Evolutionary conservation across 192 early-diverging fungal genomes (phyloP), one percentile per base, ranked within the genome.

Genomic region (Cetraspora pellucida): DNA sequence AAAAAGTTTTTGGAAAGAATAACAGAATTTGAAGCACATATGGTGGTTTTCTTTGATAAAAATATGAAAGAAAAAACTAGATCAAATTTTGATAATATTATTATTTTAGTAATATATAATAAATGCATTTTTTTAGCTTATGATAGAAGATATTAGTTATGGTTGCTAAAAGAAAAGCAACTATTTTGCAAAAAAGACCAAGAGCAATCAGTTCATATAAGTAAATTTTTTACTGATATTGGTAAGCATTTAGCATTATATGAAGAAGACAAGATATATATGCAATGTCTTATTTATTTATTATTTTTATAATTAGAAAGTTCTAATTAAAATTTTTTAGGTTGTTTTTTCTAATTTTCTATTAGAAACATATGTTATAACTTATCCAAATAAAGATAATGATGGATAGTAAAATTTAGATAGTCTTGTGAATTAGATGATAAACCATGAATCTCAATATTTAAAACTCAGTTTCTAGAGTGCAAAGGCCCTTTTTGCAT

Each of bases 391-490:
- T 3, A 69, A 47, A 45, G n/a, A 69, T 75, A 3, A 27, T 25
- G 47, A 75, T 37, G 10, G 58, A 64, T 75, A 45, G 25, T 75
- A 37, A 43, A 75, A 28, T 10, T n/a, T 4, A 45, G 37, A 75
- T 49, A 28, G 64, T 75, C 8, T 75, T 44, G 58, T 74, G 17
- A 14, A 60, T 31, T 59, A 75, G 43, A n/a, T 75, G 19, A 60
- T n/a, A 25, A 31, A 46, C 17, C 67, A 74, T 17, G 59, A 30
- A n/a, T 46, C 63, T 8, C 57, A 31, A 21, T 64, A 46, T 3
- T 75, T 75, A 64, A 37, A 75, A 45, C 10, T 17, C 10, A 6
- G 19, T 11, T 75, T 64, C 64, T 19, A 31, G 10, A 44, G 27
- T 37, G 11, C 27, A 49, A 59, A 49, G 3, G 55, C 72, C n/a